These are phyloP conservation scores for Fusarium sp. DNA, from an alignment of 2,329 filamentous ascomycete genomes.

Conservation along the genomic window DNA sequence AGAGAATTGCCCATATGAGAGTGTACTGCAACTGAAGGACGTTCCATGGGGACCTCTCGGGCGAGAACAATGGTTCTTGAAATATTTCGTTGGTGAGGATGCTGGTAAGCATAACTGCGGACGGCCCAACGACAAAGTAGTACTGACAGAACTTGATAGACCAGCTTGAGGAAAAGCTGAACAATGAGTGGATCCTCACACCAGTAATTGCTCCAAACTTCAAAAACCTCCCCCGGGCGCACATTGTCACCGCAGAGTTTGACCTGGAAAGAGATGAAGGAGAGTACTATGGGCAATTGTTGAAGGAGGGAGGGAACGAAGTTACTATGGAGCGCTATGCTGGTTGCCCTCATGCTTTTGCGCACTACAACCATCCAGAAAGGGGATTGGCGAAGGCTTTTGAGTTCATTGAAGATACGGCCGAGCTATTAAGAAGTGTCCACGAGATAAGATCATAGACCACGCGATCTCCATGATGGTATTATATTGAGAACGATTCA, in stretches of 20 bases:
- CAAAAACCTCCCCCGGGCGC: background rate
- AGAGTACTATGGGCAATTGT: background rate
- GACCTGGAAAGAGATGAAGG: constrained; percentile 4
- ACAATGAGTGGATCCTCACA: background rate
- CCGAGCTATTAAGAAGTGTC: background rate
- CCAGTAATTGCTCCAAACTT: background rate
- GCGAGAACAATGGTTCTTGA: background rate
- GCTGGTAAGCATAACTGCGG: background rate
- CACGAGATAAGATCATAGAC: background rate
- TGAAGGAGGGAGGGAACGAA: accelerated
- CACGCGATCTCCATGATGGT: background rate
- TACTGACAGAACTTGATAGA: background rate
- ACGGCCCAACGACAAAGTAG: accelerated
- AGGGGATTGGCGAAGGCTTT: background rate
- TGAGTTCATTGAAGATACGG: background rate
- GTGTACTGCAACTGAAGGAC: accelerated
- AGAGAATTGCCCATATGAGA: background rate
- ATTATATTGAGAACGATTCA: no score
- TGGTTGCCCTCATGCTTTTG: constrained; percentile 1
- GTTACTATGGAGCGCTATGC: background rate
- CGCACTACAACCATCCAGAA: background rate
- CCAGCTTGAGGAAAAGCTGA: background rate
- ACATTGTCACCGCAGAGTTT: background rate
- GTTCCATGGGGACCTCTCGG: background rate
- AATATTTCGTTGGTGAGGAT: background rate